A percentile compares a stretch with the other conserved stretches of the same genome.
Evolutionary conservation across 352 stramenopile species (phyloP).

Genomic region (Globisporangium carolinianum): DNA sequence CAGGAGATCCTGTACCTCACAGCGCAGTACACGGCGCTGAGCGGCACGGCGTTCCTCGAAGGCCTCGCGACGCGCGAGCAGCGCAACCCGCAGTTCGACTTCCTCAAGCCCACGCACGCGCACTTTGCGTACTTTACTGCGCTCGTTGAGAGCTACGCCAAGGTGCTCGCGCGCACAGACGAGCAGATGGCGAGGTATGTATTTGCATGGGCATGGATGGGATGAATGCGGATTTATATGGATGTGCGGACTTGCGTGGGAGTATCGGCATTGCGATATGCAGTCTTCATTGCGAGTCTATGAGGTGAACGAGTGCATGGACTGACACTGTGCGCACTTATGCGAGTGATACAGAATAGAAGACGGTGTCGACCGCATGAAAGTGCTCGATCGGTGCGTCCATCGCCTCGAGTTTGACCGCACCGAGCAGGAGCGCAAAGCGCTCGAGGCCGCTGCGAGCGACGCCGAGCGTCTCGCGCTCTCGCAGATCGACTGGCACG

Average conservation of each 20-base stretch:
- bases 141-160: constrained; percentile 95
- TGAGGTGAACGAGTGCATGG: no score
- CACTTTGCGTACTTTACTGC: constrained; percentile 98
- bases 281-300: no score
- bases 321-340: background rate
- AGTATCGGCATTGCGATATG: no score
- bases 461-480: constrained; percentile 70
- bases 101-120: constrained; percentile 95
- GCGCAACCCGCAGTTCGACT: constrained; percentile 96
- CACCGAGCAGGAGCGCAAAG: constrained; percentile 64
- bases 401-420: constrained; percentile 79
- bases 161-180: constrained; percentile 75
- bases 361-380: constrained; percentile 76
- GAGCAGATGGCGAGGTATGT: constrained; percentile 57
- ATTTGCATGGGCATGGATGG: no score
- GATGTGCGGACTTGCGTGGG: no score
- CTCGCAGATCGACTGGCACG: constrained; percentile 96
- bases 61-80: constrained; percentile 93
- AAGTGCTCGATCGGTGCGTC: constrained; percentile 80
- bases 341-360: constrained; percentile 26
- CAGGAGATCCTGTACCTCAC: constrained; percentile 98
- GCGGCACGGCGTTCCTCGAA: constrained; percentile 92
- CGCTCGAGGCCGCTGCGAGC: constrained; percentile 61
- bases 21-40: constrained; percentile 96
- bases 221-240: no score